phyloP scores from a whole-genome alignment of 139 green algal species.

The Spirogloea muscicola region DNA sequence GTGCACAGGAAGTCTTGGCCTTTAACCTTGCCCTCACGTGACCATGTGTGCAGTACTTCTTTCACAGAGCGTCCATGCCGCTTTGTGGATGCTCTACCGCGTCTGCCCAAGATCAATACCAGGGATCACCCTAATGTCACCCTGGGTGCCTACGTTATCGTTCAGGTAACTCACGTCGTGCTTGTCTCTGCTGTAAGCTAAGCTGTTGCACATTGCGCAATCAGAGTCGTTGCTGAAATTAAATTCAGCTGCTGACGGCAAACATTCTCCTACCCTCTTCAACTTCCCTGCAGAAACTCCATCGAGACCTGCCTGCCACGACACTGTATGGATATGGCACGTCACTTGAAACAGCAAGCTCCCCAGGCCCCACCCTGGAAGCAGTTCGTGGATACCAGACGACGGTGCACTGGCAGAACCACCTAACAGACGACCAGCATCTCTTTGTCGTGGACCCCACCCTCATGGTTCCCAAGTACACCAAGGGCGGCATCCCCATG shows the following conservation, averaged over 20 bases:
- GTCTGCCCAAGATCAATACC: too few relatives aligned
- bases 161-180: neutral
- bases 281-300: conserved; percentile 27
- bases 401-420: conserved; percentile 26
- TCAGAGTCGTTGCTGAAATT: too few relatives aligned
- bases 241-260: too few relatives aligned
- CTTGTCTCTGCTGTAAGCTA: too few relatives aligned
- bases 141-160: neutral
- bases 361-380: conserved; percentile 21
- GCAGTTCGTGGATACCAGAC: conserved; percentile 1
- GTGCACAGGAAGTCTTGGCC: too few relatives aligned
- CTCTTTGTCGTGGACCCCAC: conserved; percentile 25
- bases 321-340: conserved; percentile 20
- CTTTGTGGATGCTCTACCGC: too few relatives aligned
- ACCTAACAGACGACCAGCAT: conserved; percentile 15
- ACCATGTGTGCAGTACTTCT: too few relatives aligned
- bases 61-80: too few relatives aligned
- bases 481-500: conserved; percentile 6
- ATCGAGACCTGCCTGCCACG: conserved; percentile 23
- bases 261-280: neutral
- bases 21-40: too few relatives aligned
- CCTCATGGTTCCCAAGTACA: neutral
- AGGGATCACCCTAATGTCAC: too few relatives aligned
- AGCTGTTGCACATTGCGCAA: too few relatives aligned
- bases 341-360: conserved; percentile 6